Base-by-base conservation (phyloP, 164 flowering plant genomes). In the Vitis cinerea region DNA sequence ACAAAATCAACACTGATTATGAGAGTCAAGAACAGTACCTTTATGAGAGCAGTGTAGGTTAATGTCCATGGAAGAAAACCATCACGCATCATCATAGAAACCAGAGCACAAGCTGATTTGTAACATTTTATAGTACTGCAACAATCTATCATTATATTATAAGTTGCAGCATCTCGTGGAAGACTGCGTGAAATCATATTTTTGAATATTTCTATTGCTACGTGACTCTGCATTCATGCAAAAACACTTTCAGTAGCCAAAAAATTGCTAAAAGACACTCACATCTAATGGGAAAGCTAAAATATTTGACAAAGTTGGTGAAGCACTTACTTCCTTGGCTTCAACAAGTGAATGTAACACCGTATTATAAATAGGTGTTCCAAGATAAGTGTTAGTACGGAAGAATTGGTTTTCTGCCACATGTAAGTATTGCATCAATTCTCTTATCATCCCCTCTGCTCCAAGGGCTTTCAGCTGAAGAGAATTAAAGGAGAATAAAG, bases 391-490 rank as follows among this genome's bases (percentile, higher is more conserved):
- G 49, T 80, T 57, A n/a, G 31, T 63, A 19, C 16, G 57, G 74
- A 49, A 65, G 59, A 83, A 83, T 65, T 68, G 79, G 50, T 71
- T 71, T 65, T 87, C 87, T 50, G 90, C 90, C 66, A 57, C 66
- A 8, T 48, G 65, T 56, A 92, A 79, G 63, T 84, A 85, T 4
- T 79, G 83, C 17, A 88, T 71, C 71, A 87, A 64, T 77, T 89
- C 88, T 23, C 69, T 76, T 65, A 79, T 71, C 93, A 90, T 87
- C 16, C 96, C 93, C 72, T 95, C 98, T 63, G 81, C 72, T 66
- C 97, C 99, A 73, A 95, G 85, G 59, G 92, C 96, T 81, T 72
- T 89, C 72, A 93, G 71, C 98, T 94, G 76, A 57, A 75, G 61
- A 59, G 31, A 71, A 78, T 15, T 71, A 67, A 75, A 68, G 12